Conservation (phyloP, 2,329 filamentous ascomycete genomes). For the Hypoxylon sp. region DNA sequence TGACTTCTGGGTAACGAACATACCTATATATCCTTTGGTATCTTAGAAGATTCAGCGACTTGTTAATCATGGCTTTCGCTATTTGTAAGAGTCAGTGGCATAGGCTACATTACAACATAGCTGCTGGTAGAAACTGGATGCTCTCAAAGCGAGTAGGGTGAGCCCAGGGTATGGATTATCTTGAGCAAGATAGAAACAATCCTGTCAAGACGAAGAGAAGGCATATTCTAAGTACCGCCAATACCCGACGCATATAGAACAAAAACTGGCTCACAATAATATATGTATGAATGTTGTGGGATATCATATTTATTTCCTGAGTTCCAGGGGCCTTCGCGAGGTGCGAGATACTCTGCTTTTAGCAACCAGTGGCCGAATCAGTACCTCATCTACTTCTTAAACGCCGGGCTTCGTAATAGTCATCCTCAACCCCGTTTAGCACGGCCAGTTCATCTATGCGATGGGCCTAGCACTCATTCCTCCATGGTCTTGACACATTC, state of each 20-base stretch:
- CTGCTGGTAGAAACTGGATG: too few species aligned
- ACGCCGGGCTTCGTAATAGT: conserved; percentile 39
- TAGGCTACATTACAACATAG: too few species aligned
- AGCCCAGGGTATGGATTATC: neutral
- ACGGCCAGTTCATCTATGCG: conserved; percentile 4
- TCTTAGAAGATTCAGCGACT: too few species aligned
- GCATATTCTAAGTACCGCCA: neutral
- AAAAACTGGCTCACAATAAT: conserved; percentile 27
- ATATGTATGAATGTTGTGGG: conserved; percentile 25
- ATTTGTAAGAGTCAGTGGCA: too few species aligned
- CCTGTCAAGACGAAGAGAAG: neutral
- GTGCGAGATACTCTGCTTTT: conserved; percentile 30
- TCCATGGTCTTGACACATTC: conserved; percentile 97
- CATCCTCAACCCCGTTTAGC: conserved; percentile 24
- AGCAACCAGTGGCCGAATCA: conserved; percentile 29
- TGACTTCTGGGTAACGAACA: too few species aligned
- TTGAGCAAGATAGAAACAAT: neutral
- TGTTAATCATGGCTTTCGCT: too few species aligned
- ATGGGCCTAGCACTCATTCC: conserved; percentile 67
- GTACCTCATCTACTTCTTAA: conserved; percentile 37
- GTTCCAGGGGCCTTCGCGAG: conserved; percentile 25
- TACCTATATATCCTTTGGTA: too few species aligned
- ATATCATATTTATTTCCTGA: conserved; percentile 42
- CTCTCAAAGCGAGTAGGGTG: neutral
- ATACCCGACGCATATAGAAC: neutral